phyloP scores from a whole-genome alignment of 2,329 filamentous ascomycete genomes.

The Fusarium stilboides region DNA sequence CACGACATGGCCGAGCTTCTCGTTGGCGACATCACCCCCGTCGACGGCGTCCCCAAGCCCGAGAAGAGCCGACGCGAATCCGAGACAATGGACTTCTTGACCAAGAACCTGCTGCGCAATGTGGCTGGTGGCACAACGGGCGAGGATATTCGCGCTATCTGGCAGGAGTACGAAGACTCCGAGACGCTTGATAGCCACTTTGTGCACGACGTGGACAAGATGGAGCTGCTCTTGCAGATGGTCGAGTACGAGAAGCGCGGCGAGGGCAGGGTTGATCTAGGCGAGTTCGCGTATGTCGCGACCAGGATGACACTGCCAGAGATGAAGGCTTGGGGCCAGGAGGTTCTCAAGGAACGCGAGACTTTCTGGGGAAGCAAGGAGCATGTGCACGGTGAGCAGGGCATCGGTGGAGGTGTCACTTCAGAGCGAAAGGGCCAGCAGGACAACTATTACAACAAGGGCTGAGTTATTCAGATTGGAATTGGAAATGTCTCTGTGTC shows the following conservation, averaged over 20 bases:
- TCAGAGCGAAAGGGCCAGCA: constrained; percentile 59
- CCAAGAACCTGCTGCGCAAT: constrained; percentile 77
- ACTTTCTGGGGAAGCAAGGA: constrained; percentile 75
- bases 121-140: constrained; percentile 81
- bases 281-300: constrained; percentile 89
- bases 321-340: constrained; percentile 83
- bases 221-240: constrained; percentile 96
- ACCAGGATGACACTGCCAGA: constrained; percentile 81
- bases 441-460: constrained; percentile 65
- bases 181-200: constrained; percentile 87
- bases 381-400: constrained; percentile 64
- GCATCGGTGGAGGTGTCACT: constrained; percentile 57
- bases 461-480: constrained; percentile 20
- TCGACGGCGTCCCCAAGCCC: constrained; percentile 85
- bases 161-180: constrained; percentile 96
- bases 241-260: constrained; percentile 90
- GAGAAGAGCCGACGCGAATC: constrained; percentile 93
- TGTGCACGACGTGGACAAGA: constrained; percentile 97
- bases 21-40: constrained; percentile 96
- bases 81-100: constrained; percentile 93
- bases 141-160: constrained; percentile 81
- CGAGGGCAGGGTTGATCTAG: constrained; percentile 78
- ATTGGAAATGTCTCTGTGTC: neutral
- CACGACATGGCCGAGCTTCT: constrained; percentile 98
- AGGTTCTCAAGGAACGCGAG: constrained; percentile 82